These are phyloP conservation scores for Vigna trinervia DNA, from an alignment of 306 rosid genomes.

Conservation along the genomic window DNA sequence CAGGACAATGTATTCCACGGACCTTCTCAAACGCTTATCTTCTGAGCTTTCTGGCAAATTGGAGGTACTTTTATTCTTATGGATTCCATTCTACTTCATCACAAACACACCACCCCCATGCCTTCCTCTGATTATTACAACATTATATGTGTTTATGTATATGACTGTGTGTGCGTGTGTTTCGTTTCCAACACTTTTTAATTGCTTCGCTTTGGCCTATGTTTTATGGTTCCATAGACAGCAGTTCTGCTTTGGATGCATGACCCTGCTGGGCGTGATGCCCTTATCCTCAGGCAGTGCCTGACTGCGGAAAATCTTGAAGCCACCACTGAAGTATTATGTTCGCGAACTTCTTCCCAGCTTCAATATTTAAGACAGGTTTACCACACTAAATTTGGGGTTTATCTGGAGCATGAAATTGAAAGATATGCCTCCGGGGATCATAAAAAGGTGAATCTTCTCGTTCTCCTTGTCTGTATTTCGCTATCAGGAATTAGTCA, in stretches of 20 bases:
- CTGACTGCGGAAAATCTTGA: constrained; percentile 46
- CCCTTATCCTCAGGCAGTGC: constrained; percentile 55
- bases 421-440: constrained; percentile 61
- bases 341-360: constrained; percentile 80
- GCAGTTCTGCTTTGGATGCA: constrained; percentile 82
- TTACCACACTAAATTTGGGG: constrained; percentile 59
- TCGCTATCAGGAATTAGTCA: not conserved
- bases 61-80: constrained; percentile 53
- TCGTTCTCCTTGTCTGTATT: constrained; percentile 25
- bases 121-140: not conserved
- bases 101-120: not conserved
- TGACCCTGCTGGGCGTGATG: constrained; percentile 84
- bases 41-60: constrained; percentile 73
- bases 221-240: constrained; percentile 47
- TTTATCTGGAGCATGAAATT: constrained; percentile 62
- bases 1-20: constrained; percentile 58
- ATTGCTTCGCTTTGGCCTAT: no score
- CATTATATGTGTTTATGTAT: no score
- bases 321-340: constrained; percentile 80
- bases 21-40: constrained; percentile 70
- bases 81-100: not conserved
- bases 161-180: no score
- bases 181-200: no score
- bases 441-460: constrained; percentile 63
- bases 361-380: constrained; percentile 72